Evolutionary conservation across 805 yeast genomes (phyloP), one percentile per base, ranked within the genome.

Genomic region (Kazachstania psychrophila): DNA sequence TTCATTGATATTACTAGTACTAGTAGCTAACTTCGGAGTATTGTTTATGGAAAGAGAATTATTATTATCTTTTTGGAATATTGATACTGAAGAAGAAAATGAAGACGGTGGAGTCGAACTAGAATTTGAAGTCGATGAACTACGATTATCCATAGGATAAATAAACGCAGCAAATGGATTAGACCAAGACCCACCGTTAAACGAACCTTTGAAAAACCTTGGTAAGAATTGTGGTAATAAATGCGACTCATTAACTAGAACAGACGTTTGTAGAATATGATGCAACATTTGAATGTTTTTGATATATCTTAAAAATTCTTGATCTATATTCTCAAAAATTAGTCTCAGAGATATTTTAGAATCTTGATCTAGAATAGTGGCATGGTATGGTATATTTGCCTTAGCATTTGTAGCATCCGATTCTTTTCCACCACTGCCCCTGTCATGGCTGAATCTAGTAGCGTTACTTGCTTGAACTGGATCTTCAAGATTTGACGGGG

Each of bases 101-200:
- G 26, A 18, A 2, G 38, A 30, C 7, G 41, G 34, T 6, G 16
- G 24, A n/a, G 24, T 29, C 12, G 37, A 33, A 2, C n/a, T 12
- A n/a, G 27, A 14, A 13, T 32, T 32, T 6, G 13, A 6, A 17
- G 6, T 18, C 4, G 34, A 28, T 10, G 25, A 16, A 5, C 31
- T 33, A 28, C 37, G 48, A 23, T 31, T 24, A 13, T 28, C 36
- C 11, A 36, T 42, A 4, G 44, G 36, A 13, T 49, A 33, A 23
- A 45, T 39, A 15, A 42, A 39, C 17, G 42, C 38, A 45, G 74
- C 72, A 45, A 79, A 78, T 18, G 83, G 84, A 48, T 79, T 80
- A 33, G 73, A 70, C 79, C 87, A 81, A 42, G 78, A 77, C n/a
- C 88, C 89, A 13, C 87, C 89, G 46, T 77, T 77, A 53, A 77